phyloP scores from a whole-genome alignment of 1,284 basidiomycete genomes.

The Peniophora sp. region DNA sequence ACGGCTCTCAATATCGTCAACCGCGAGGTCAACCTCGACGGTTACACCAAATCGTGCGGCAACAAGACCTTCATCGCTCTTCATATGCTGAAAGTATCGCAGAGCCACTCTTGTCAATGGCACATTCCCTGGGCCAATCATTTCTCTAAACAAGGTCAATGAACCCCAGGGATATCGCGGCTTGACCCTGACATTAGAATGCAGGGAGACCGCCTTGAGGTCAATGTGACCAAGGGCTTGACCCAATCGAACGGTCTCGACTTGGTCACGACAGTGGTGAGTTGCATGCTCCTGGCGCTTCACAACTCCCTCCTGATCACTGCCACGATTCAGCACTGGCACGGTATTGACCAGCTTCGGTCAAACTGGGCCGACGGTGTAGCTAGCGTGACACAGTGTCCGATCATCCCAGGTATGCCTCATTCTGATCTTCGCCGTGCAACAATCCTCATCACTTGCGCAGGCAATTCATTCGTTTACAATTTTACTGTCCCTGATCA shows the following conservation, averaged over 20 bases:
- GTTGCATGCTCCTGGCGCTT: background rate
- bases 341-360: conserved; percentile 23
- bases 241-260: conserved; percentile 23
- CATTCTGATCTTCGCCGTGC: no score
- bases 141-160: conserved; percentile 14
- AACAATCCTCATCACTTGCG: no score
- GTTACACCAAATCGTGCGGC: conserved; percentile 6
- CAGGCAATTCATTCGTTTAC: conserved; percentile 33
- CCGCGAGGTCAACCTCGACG: conserved; percentile 15
- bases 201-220: conserved; percentile 18
- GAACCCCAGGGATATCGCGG: background rate
- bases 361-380: conserved; percentile 17
- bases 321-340: conserved; percentile 24
- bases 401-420: conserved; percentile 30
- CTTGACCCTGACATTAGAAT: background rate
- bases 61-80: no score
- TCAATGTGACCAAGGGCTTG: conserved; percentile 27
- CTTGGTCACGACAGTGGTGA: conserved; percentile 25
- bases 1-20: conserved; percentile 15
- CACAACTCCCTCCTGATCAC: background rate
- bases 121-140: conserved; percentile 18
- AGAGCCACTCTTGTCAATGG: conserved; percentile 18
- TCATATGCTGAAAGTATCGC: conserved; percentile 3
- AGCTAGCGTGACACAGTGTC: conserved; percentile 39
- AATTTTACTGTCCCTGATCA: conserved; percentile 23